A percentile compares a stretch with the other conserved stretches of the same genome.
phyloP scores from a whole-genome alignment of 106 monocot genomes.

The Dendrobium nobile region DNA sequence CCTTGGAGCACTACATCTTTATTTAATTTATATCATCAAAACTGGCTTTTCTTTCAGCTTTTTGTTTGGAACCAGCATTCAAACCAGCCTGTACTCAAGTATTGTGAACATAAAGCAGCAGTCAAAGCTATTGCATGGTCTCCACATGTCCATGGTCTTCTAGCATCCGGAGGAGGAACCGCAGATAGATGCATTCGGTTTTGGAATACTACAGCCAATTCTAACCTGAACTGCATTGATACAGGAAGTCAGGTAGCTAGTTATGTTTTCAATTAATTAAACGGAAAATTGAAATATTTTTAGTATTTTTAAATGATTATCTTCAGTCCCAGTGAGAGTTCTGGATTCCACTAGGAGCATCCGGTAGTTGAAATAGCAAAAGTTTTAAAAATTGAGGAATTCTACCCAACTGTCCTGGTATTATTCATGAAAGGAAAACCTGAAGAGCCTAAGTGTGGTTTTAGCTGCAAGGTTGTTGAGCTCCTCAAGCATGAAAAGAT shows the following conservation, averaged over 20 bases:
- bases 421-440: too few species aligned
- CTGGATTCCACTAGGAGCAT: neutral
- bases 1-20: neutral
- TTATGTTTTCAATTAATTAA: neutral
- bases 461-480: too few species aligned
- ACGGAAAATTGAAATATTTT: neutral
- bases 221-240: slow-evolving; percentile 74
- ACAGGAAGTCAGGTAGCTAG: slow-evolving; percentile 92
- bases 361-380: neutral
- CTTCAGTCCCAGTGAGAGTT: neutral
- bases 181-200: slow-evolving; percentile 96
- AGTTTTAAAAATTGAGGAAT: neutral
- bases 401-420: neutral
- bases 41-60: slow-evolving; percentile 45
- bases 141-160: slow-evolving; percentile 86
- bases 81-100: slow-evolving; percentile 76
- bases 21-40: neutral
- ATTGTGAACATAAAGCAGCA: slow-evolving; percentile 94
- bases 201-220: slow-evolving; percentile 92
- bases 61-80: slow-evolving; percentile 96
- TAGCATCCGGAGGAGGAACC: slow-evolving; percentile 98
- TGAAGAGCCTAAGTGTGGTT: too few species aligned
- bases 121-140: slow-evolving; percentile 99
- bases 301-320: neutral
- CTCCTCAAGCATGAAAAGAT: too few species aligned